Conservation (phyloP, 148 eudicot species). For the Vaccinium darrowii region DNA sequence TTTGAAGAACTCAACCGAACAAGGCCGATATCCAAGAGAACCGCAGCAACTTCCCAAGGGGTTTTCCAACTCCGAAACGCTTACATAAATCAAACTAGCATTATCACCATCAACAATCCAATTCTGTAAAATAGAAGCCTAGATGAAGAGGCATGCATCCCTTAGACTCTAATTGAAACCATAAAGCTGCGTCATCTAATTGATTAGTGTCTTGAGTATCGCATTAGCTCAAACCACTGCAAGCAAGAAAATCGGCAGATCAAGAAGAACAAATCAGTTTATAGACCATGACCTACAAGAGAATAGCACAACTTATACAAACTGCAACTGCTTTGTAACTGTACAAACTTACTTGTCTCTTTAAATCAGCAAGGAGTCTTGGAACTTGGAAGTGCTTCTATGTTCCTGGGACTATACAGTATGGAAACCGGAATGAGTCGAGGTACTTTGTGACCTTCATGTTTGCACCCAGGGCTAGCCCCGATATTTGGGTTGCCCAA, state of each 20-base stretch:
- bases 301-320: background rate
- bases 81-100: background rate
- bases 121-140: background rate
- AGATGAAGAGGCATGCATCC: background rate
- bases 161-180: background rate
- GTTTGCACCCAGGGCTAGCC: background rate
- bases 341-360: constrained; percentile 54
- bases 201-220: constrained; percentile 47
- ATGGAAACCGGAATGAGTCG: constrained; percentile 91
- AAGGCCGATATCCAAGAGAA: too few relatives aligned
- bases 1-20: too few relatives aligned
- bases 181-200: constrained; percentile 4
- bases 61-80: background rate
- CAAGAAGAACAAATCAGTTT: background rate
- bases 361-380: constrained; percentile 81
- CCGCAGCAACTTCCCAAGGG: background rate
- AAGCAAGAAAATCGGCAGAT: constrained; percentile 18
- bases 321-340: too few relatives aligned
- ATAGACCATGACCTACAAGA: constrained; percentile 5
- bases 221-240: constrained; percentile 99
- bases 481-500: too few relatives aligned
- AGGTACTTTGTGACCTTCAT: constrained; percentile 44
- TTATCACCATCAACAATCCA: background rate
- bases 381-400: constrained; percentile 68
- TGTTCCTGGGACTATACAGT: constrained; percentile 71